Percentiles rank a stretch among this genome's conserved stretches.
These are phyloP conservation scores for Acer saccharum DNA, from an alignment of 345 rosid genomes.

Conservation along the genomic window DNA sequence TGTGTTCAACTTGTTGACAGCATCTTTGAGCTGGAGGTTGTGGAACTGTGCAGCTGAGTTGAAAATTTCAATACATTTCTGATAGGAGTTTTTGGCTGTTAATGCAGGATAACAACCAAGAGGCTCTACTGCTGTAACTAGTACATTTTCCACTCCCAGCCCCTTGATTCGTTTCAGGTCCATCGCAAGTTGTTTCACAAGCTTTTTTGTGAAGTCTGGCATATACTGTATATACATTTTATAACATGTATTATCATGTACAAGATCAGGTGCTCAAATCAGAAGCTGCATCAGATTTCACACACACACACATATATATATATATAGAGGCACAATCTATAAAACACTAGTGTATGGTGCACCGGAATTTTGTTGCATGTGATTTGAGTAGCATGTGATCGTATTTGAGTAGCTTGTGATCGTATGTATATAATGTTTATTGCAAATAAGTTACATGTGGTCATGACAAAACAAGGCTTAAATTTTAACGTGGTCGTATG, in stretches of 20 bases:
- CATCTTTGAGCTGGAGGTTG: slow-evolving; percentile 24
- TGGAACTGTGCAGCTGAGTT: slow-evolving; percentile 33
- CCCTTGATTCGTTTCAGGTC: slow-evolving; percentile 30
- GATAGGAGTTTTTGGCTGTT: slow-evolving; percentile 20
- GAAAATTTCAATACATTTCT: slow-evolving; percentile 30
- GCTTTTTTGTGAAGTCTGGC: slow-evolving; percentile 7
- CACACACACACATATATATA: too few species aligned
- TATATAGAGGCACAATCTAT: too few species aligned
- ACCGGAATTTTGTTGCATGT: too few species aligned
- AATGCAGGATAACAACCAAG: slow-evolving; percentile 39
- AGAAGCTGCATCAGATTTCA: too few species aligned
- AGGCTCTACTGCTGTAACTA: slow-evolving; percentile 29
- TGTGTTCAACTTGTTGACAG: slow-evolving; percentile 24
- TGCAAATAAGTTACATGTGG: too few species aligned
- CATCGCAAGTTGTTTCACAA: slow-evolving; percentile 26
- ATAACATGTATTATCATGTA: neutral
- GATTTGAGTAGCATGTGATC: too few species aligned
- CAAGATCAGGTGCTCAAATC: neutral
- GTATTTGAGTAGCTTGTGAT: too few species aligned
- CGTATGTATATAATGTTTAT: too few species aligned
- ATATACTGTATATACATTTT: slow-evolving; percentile 18
- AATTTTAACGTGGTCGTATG: too few species aligned
- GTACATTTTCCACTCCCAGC: slow-evolving; percentile 40
- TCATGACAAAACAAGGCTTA: too few species aligned
- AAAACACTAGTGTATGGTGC: too few species aligned